phyloP scores from a whole-genome alignment of 2,329 filamentous ascomycete species.

The Fonsecaea erecta region DNA sequence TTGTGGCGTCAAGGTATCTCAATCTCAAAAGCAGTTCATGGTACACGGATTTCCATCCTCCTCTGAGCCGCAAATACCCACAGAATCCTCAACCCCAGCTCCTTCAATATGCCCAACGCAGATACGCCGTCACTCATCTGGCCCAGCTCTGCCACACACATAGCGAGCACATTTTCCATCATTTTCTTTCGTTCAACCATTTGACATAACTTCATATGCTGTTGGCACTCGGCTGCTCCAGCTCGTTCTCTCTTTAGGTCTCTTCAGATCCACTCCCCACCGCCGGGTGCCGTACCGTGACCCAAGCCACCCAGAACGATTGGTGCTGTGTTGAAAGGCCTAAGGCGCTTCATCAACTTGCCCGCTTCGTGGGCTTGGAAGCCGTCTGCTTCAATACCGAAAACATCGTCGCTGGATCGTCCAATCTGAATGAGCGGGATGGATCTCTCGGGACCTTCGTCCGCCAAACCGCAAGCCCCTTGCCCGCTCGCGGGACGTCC shows the following conservation, averaged over 20 bases:
- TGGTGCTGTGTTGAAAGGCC: background rate
- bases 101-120: background rate
- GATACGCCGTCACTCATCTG: background rate
- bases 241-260: background rate
- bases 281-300: slow-evolving; percentile 28
- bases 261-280: slow-evolving; percentile 30
- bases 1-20: background rate
- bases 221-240: background rate
- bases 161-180: background rate
- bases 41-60: background rate
- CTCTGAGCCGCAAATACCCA: background rate
- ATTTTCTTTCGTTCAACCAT: slow-evolving; percentile 6
- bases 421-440: slow-evolving; percentile 15
- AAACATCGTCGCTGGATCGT: slow-evolving; percentile 21
- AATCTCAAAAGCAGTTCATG: background rate
- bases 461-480: background rate
- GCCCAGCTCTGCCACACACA: background rate
- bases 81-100: background rate
- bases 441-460: background rate
- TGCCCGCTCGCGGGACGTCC: background rate
- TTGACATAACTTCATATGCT: background rate
- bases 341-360: slow-evolving; percentile 5
- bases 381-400: slow-evolving; percentile 8
- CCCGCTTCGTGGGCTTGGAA: background rate
- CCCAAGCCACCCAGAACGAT: background rate